Percentiles rank a stretch among this genome's conserved stretches.
phyloP scores from a whole-genome alignment of 176 grass and related monocot species.

The Secale cereale region DNA sequence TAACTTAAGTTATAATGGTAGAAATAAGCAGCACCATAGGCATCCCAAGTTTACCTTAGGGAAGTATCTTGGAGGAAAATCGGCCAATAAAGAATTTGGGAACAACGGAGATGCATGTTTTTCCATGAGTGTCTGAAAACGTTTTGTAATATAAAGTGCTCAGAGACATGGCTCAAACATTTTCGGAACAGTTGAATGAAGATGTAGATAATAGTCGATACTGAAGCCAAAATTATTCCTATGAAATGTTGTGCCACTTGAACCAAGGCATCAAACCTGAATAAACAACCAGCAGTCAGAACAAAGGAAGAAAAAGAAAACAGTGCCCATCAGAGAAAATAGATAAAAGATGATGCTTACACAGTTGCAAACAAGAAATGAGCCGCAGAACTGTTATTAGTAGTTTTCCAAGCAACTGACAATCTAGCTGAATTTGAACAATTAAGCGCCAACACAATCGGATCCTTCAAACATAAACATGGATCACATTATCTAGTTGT shows the following conservation, averaged over 20 bases:
- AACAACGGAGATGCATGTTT: slow-evolving; percentile 66
- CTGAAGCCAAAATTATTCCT: slow-evolving; percentile 59
- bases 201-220: slow-evolving; percentile 60
- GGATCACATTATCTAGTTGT: slow-evolving; percentile 20
- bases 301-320: slow-evolving; percentile 27
- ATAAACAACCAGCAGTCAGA: slow-evolving; percentile 32
- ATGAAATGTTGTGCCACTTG: slow-evolving; percentile 46
- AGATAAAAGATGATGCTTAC: slow-evolving; percentile 43
- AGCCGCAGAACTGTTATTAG: slow-evolving; percentile 19
- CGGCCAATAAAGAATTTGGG: slow-evolving; percentile 95
- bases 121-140: slow-evolving; percentile 69
- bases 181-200: slow-evolving; percentile 62
- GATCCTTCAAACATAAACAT: slow-evolving; percentile 45
- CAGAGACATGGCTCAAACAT: slow-evolving; percentile 37
- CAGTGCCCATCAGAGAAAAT: slow-evolving; percentile 20
- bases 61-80: slow-evolving; percentile 64
- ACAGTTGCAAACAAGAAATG: slow-evolving; percentile 41
- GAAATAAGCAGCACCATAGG: neutral
- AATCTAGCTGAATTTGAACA: slow-evolving; percentile 65
- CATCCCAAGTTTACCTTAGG: slow-evolving; percentile 51
- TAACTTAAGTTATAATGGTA: neutral
- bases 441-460: slow-evolving; percentile 79
- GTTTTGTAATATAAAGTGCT: slow-evolving; percentile 51
- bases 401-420: slow-evolving; percentile 33
- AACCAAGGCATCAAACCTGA: slow-evolving; percentile 39